Evolutionary conservation across 2,329 filamentous ascomycete species (phyloP), one percentile per base, ranked within the genome.

Genomic region (Davidsoniella eucalypti): DNA sequence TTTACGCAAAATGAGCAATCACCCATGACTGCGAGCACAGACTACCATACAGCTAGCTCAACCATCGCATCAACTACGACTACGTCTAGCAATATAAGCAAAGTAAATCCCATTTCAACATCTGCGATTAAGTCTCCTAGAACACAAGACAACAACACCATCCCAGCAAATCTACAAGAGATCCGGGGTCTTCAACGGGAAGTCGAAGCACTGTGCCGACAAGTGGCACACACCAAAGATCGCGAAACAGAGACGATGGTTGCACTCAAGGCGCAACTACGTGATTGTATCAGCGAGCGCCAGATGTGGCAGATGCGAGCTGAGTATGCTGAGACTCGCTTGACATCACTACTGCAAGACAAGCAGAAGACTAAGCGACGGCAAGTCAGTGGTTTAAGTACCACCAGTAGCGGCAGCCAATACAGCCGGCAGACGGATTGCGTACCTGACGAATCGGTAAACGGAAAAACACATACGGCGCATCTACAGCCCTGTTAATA

Each of bases 231-330:
- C 18, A 23, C 40, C 16, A 49, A 49, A 16, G 47, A 38, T 17
- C 43, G 47, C n/a, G 47, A 49, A 38, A 39, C 17, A n/a, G 44
- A 23, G 47, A 21, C 40, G 18, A 41, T 49, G 12, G 39, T 38
- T 42, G 47, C 40, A 7, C 44, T 53, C 5, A 49, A 50, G 38
- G 43, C 21, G 2, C 43, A 50, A 29, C 26, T 42, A 21, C 40
- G 40, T 10, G 47, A 49, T 23, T 49, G 40, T 7, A 40, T 41
- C 17, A 40, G 25, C 5, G 70, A 74, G 44, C 58, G 64, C 33
- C 57, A 62, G 26, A 66, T 63, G 54, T 82, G 77, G 78, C 29
- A 33, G 12, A 33, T 33, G 29, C 29, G 29, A 9, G 29, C 29
- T 33, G 29, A 33, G 29, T 12, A 33, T 33, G 29, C 29, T 12